These are phyloP conservation scores for Hypoxylon sp. DNA, from an alignment of 2,329 filamentous ascomycete genomes.

Conservation along the genomic window DNA sequence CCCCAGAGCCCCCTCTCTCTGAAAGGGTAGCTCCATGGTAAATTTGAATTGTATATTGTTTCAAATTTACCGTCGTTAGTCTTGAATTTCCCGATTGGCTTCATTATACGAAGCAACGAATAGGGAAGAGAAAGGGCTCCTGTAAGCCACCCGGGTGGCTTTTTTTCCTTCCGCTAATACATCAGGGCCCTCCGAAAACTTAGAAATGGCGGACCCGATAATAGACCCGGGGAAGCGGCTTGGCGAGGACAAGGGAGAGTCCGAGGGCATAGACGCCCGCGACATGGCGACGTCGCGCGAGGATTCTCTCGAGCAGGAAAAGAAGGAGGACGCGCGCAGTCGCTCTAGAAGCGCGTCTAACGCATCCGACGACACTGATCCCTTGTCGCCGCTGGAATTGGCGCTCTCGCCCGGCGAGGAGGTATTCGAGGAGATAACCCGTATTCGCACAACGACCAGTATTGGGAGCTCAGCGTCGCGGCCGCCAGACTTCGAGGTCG, in stretches of 20 bases:
- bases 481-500: slow-evolving; percentile 77
- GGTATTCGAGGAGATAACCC: slow-evolving; percentile 60
- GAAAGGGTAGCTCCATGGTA: background rate
- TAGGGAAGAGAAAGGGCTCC: background rate
- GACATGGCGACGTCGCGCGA: slow-evolving; percentile 32
- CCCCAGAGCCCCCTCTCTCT: background rate
- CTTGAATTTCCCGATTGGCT: background rate
- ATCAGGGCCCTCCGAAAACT: background rate
- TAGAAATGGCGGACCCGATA: slow-evolving; percentile 38
- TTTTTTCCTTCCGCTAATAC: slow-evolving; percentile 12
- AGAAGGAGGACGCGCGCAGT: slow-evolving; percentile 26
- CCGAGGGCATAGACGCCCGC: slow-evolving; percentile 24
- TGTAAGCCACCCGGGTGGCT: slow-evolving; percentile 9
- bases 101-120: background rate
- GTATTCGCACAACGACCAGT: slow-evolving; percentile 61
- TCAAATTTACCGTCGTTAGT: background rate
- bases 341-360: slow-evolving; percentile 45
- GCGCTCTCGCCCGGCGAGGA: slow-evolving; percentile 45
- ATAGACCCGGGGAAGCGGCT: slow-evolving; percentile 37
- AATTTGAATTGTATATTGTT: background rate
- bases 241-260: slow-evolving; percentile 28
- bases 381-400: slow-evolving; percentile 49
- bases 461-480: slow-evolving; percentile 61
- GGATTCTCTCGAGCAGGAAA: slow-evolving; percentile 30
- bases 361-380: slow-evolving; percentile 50